Evolutionary conservation across 495 filamentous ascomycete species (phyloP), one percentile per base, ranked within the genome.

Genomic region (Endocarpon pusillum): DNA sequence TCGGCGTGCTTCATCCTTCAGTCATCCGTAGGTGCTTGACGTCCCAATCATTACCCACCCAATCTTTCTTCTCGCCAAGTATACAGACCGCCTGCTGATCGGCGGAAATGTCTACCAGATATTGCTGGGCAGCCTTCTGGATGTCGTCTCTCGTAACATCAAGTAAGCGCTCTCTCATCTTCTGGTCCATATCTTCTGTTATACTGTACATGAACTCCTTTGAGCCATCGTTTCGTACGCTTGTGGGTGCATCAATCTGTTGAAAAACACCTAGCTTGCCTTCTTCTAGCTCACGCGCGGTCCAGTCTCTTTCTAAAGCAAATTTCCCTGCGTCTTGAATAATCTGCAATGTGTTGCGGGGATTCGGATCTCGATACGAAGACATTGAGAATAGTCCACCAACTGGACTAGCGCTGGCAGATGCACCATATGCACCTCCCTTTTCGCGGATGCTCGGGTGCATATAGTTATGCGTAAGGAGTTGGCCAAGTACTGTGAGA

Each of bases 401-500:
- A 2, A 91, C 48, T 3, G 75, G 73, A 7, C 73, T 70, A 29
- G 78, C 72, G 55, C 82, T 91, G 9, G 91, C 85, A 11, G 83
- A 81, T 12, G 84, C 87, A 38, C 89, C 89, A 44, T 97, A 97
- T 7, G 89, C 89, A 26, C 89, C 89, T 6, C 89, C 89, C 54
- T 97, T 97, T 55, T 97, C 89, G 20, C 89, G 78, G 37, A 97
- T 94, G 49, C 96, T 91, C 46, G 91, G 91, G 51, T 96, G 89
- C 8, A 97, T 67, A 46, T 94, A 81, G 52, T 91, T 91, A 56
- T 96, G 89, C 0, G 87, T 96, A n/a, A 97, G 66, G 18, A 97
- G 77, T 43, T 94, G 81, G 11, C 86, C 75, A 17, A 97, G 71
- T 19, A 96, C 75, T 40, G 85, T 83, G 10, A 94, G 72, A 1